Evolutionary conservation across 1,139 yeast genomes (phyloP), one percentile per base, ranked within the genome.

Genomic region (Ogataea hybrid): DNA sequence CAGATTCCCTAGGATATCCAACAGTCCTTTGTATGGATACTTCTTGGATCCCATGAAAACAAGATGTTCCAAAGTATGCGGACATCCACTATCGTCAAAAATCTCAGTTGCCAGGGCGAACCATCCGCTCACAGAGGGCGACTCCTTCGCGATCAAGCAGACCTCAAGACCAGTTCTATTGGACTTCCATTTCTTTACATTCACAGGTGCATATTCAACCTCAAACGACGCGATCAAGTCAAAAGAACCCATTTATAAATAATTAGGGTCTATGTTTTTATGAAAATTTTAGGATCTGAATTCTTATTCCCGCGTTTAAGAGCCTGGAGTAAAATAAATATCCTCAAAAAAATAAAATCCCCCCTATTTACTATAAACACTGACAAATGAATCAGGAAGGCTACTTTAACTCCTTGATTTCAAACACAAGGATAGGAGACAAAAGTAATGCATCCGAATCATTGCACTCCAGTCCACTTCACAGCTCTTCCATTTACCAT

Each of bases 81-180:
- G 98, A 44, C 85, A 79, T 5, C 99, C 99, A 15, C 92, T 78
- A 61, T 90, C 94, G 59, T 87, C 79, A 22, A 73, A 69, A 42
- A 88, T 86, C 60, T 92, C 97, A 0, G 97, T 89, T 11, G 96
- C 97, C 6, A 92, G 95, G 0, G 96, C 94, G 62, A 94, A 89
- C 60, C 84, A 85, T 10, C 98, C 98, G 57, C 83, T 81, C 5
- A 94, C 97, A 25, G 89, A 73, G 1, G 98, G 97, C 2, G 95
- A 82, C 14, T 89, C 83, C 57, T 85, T 87, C 58, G 84, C 75
- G 35, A 92, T 73, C 52, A 87, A 75, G 6, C 85, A 83, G 25
- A 90, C 65, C 61, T 86, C 94, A 25, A 92, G 73, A 0, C 96
- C 96, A 0, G 97, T 88, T 44, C 92, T 71, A 15, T 63, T 52